phyloP scores from a whole-genome alignment of 768 basidiomycete species.

The Atractiella rhizophila region DNA sequence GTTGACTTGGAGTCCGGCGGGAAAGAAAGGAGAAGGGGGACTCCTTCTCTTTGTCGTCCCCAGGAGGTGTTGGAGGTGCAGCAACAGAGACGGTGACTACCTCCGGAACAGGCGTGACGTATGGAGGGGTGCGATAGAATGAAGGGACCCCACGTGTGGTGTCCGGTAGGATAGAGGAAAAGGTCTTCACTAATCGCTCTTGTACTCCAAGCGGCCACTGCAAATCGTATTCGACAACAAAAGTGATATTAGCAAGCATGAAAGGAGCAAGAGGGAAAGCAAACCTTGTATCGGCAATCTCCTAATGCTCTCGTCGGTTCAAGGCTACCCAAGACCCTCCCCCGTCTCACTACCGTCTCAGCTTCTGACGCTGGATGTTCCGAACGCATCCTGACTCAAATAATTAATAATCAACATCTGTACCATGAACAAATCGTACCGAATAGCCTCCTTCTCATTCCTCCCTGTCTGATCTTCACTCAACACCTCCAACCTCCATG shows the following conservation, averaged over 20 bases:
- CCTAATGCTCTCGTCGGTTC: conserved; percentile 40
- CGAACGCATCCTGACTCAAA: conserved; percentile 36
- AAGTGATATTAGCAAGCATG: background rate
- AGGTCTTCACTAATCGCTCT: conserved; percentile 43
- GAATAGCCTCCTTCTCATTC: conserved; percentile 54
- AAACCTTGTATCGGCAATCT: conserved; percentile 51
- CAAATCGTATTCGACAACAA: conserved; percentile 72
- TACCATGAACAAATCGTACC: conserved; percentile 28
- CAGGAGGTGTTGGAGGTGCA: conserved; percentile 4
- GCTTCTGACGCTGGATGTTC: conserved; percentile 62
- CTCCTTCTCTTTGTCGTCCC: conserved; percentile 9
- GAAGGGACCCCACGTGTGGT: background rate
- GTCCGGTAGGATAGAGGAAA: conserved; percentile 23
- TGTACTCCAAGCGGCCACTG: conserved; percentile 45
- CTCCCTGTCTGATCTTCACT: conserved; percentile 90
- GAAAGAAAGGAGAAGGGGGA: conserved; percentile 15
- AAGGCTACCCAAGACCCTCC: conserved; percentile 62
- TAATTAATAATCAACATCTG: background rate
- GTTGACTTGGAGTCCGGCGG: conserved; percentile 6
- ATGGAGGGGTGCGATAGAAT: conserved; percentile 44
- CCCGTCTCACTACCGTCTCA: conserved; percentile 43
- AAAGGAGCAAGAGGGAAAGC: background rate
- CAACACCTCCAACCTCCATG: conserved; percentile 79
- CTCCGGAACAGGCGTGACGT: conserved; percentile 51
- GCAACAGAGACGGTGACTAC: conserved; percentile 41